A percentile compares a stretch with the other conserved stretches of the same genome.
Conservation (phyloP, 2,329 filamentous ascomycete species). For the Trichoderma guizhouense region DNA sequence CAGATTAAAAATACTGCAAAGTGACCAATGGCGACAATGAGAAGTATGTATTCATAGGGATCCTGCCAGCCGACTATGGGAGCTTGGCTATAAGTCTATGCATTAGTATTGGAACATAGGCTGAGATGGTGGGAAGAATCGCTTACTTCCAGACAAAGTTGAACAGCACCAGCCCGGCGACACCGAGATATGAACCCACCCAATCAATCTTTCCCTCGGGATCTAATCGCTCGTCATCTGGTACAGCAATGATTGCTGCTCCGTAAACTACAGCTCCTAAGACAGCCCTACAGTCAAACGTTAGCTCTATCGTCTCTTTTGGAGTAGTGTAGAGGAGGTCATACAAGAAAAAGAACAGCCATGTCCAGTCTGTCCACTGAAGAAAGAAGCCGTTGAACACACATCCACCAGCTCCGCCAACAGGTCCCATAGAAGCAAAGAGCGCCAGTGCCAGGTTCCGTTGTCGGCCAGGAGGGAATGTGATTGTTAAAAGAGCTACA, state of each 20-base stretch:
- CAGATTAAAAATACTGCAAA: neutral
- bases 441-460: neutral
- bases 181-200: neutral
- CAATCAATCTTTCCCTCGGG: neutral
- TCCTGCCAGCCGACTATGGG: neutral
- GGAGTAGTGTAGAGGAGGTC: neutral
- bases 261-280: neutral
- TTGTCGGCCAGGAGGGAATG: neutral
- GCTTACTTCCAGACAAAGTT: neutral
- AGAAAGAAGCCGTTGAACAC: neutral
- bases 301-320: neutral
- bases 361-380: neutral
- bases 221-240: neutral
- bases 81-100: neutral
- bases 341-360: neutral
- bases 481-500: neutral
- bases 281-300: neutral
- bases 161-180: neutral
- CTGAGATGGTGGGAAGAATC: neutral
- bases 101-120: neutral
- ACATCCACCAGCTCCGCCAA: neutral
- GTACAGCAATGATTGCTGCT: neutral
- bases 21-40: neutral
- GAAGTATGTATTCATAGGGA: neutral
- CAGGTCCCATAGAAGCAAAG: neutral